phyloP scores from a whole-genome alignment of 768 basidiomycete genomes.

The Hypsizygus marmoreus region DNA sequence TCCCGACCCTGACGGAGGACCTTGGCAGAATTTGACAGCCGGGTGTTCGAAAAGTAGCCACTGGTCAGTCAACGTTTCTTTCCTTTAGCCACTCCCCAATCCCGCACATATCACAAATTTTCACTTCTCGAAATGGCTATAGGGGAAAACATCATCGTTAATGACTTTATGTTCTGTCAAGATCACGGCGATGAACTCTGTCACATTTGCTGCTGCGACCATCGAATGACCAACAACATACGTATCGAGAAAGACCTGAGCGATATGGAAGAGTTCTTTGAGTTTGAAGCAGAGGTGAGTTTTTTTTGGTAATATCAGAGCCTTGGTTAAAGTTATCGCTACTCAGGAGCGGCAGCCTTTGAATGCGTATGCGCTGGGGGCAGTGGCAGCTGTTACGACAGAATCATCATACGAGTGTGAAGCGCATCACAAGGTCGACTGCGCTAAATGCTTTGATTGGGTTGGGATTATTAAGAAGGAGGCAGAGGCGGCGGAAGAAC shows the following conservation, averaged over 20 bases:
- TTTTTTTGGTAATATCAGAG: background rate
- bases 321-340: background rate
- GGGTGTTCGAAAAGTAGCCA: too few species aligned
- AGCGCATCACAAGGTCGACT: conserved; percentile 29
- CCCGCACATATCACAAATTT: too few species aligned
- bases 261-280: conserved; percentile 18
- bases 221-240: conserved; percentile 34
- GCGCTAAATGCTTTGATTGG: conserved; percentile 38
- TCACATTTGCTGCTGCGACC: conserved; percentile 30
- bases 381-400: conserved; percentile 11
- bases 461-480: conserved; percentile 28
- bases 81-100: too few species aligned
- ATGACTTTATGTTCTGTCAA: conserved; percentile 33
- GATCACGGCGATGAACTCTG: conserved; percentile 36
- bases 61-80: too few species aligned
- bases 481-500: conserved; percentile 21
- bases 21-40: too few species aligned
- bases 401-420: conserved; percentile 26
- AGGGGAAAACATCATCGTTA: conserved; percentile 26
- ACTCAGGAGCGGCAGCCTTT: conserved; percentile 22
- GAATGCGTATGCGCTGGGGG: conserved; percentile 21
- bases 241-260: conserved; percentile 28
- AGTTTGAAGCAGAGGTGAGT: conserved; percentile 20
- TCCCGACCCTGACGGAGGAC: too few species aligned
- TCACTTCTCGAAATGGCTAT: background rate